These are phyloP conservation scores for Globisporangium spinosum DNA, from an alignment of 352 stramenopile genomes.

Conservation along the genomic window DNA sequence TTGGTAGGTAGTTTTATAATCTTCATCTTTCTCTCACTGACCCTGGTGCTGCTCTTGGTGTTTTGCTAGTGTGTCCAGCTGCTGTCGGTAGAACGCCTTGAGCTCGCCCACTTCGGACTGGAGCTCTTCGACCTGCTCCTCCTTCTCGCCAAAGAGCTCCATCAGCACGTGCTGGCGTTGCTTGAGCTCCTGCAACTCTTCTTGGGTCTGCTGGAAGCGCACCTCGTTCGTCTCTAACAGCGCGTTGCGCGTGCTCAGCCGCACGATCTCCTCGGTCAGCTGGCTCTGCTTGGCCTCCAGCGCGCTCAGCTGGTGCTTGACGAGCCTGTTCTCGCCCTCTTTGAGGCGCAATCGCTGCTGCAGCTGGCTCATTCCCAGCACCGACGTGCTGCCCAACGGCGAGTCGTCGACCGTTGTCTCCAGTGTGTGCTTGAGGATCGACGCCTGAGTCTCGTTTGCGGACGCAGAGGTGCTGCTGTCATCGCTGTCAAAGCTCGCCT, in stretches of 20 bases:
- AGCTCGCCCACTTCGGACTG: conserved; percentile 73
- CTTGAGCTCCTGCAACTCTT: conserved; percentile 51
- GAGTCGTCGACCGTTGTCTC: conserved; percentile 31
- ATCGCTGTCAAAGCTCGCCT: conserved; percentile 21
- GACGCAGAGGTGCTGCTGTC: conserved; percentile 15
- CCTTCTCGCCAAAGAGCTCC: conserved; percentile 83
- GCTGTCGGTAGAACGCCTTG: conserved; percentile 76
- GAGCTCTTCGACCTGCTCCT: conserved; percentile 83
- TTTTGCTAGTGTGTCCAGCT: conserved; percentile 62
- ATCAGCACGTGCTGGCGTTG: conserved; percentile 80
- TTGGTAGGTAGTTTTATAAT: conserved; percentile 2
- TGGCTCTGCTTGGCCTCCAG: conserved; percentile 68
- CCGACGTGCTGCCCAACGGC: conserved; percentile 37
- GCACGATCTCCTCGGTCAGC: conserved; percentile 68
- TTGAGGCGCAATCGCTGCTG: conserved; percentile 69
- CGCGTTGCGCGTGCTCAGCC: conserved; percentile 71
- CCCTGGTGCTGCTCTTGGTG: conserved; percentile 41
- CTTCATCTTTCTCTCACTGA: conserved; percentile 21
- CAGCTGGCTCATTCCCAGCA: conserved; percentile 72
- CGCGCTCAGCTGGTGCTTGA: conserved; percentile 63
- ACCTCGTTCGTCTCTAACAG: conserved; percentile 56
- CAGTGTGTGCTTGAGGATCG: conserved; percentile 57
- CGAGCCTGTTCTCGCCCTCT: conserved; percentile 69
- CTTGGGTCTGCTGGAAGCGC: conserved; percentile 43
- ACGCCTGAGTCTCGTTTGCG: conserved; percentile 38